Evolutionary conservation across 345 rosid genomes (phyloP), one percentile per base, ranked within the genome.

Genomic region (Melaleuca alternifolia): DNA sequence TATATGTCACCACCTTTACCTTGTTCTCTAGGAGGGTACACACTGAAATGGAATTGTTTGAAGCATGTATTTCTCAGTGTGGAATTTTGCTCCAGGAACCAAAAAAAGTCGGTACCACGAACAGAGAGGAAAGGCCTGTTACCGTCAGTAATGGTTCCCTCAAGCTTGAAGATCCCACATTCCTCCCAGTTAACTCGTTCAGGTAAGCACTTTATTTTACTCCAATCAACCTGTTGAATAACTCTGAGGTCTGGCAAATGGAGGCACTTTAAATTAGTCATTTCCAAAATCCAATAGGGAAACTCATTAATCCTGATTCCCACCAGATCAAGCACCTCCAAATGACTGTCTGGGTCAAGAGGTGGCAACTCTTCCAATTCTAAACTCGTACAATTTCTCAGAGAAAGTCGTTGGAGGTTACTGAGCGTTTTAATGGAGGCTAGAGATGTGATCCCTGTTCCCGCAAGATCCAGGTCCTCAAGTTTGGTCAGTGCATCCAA

Each of bases 261-360:
- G 52, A 90, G 86, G 46, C 54, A 54, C 88, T 82, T 89, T 65
- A 90, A 51, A 83, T 48, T 10, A 20, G 79, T 50, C 88, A 82
- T 56, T n/a, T 86, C 56, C 21, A 62, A 54, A 50, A 89, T 84
- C 37, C 56, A 62, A 52, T 86, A 76, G 23, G 86, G 84, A 33
- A 89, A 24, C 53, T 89, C 87, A 59, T 54, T 30, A 8, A 91
- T 85, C 44, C 71, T 33, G 54, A 88, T 87, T 28, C 89, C 89
- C 82, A 88, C 89, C 20, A 92, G 24, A 89, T 90, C 88, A 75
- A 91, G 91, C 75, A 87, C 85, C 86, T 90, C 85, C 33, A 90
- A 57, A 44, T 46, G 23, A 65, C 44, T 37, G 46, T 88, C 85
- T 30, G 86, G 86, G 11, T 71, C 33, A 56, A 89, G 84, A 33